phyloP scores from a whole-genome alignment of 495 filamentous ascomycete species.

The Staphylotrichum tortipilum region DNA sequence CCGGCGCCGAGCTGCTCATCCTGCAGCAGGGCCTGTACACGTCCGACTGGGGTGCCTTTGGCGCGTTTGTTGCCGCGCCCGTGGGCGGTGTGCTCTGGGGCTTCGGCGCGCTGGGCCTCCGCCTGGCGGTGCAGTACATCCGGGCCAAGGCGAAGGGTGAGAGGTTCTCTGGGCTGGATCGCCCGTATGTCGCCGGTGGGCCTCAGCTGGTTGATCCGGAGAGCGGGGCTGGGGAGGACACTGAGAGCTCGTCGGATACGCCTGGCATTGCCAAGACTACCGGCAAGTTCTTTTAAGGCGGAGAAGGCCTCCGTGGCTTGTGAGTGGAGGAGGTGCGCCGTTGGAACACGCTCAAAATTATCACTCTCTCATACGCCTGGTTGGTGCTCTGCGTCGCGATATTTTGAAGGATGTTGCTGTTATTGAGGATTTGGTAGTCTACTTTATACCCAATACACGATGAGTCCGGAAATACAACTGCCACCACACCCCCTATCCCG shows the following conservation, averaged over 20 bases:
- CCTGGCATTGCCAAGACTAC: constrained; percentile 30
- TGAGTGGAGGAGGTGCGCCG: not conserved
- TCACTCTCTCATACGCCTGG: too few relatives aligned
- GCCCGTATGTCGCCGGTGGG: constrained; percentile 26
- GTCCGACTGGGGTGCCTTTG: constrained; percentile 66
- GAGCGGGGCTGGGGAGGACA: constrained; percentile 11
- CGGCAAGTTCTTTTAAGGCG: constrained; percentile 42
- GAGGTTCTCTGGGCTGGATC: constrained; percentile 56
- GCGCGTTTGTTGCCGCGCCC: constrained; percentile 70
- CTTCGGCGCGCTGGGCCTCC: constrained; percentile 46
- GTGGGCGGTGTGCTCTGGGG: constrained; percentile 64
- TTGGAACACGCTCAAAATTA: too few relatives aligned
- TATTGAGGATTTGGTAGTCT: too few relatives aligned
- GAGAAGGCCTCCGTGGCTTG: not conserved
- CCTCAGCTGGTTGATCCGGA: constrained; percentile 10
- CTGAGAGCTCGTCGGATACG: constrained; percentile 20
- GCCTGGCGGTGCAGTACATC: constrained; percentile 45
- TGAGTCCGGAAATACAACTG: too few relatives aligned
- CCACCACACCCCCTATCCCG: too few relatives aligned
- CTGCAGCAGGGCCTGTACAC: constrained; percentile 61
- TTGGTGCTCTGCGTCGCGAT: too few relatives aligned
- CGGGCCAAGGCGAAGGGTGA: constrained; percentile 43
- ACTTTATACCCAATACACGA: too few relatives aligned
- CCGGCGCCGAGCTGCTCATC: constrained; percentile 57
- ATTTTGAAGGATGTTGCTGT: too few relatives aligned